A percentile compares a stretch with the other conserved stretches of the same genome.
phyloP scores from a whole-genome alignment of 2,329 filamentous ascomycete species.

The Aurifilum marmelostoma region DNA sequence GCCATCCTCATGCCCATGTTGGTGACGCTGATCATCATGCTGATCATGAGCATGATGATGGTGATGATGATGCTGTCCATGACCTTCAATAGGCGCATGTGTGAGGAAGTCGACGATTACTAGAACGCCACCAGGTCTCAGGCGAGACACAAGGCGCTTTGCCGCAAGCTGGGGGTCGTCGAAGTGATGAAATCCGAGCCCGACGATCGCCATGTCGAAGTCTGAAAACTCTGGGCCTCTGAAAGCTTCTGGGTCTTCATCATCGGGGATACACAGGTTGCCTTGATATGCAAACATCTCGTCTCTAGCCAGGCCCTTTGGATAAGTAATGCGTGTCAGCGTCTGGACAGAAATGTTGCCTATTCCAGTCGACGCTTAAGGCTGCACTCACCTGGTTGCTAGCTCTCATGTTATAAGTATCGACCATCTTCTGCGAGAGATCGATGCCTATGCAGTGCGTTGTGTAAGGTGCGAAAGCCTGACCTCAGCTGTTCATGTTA shows the following conservation, averaged over 20 bases:
- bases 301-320: slow-evolving; percentile 50
- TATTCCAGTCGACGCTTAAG: too few relatives aligned
- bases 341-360: too few relatives aligned
- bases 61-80: background rate
- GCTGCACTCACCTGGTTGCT: slow-evolving; percentile 55
- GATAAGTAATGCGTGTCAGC: slow-evolving; percentile 7
- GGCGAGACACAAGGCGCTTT: slow-evolving; percentile 59
- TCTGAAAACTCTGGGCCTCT: slow-evolving; percentile 64
- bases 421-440: slow-evolving; percentile 71
- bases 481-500: background rate
- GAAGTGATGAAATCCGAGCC: slow-evolving; percentile 69
- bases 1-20: slow-evolving; percentile 2
- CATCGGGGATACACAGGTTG: slow-evolving; percentile 55
- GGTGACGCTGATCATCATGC: background rate
- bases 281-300: slow-evolving; percentile 62
- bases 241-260: slow-evolving; percentile 57
- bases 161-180: slow-evolving; percentile 65
- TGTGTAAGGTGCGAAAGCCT: slow-evolving; percentile 65
- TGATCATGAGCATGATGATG: background rate
- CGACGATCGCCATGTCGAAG: slow-evolving; percentile 66
- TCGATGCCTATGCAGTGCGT: slow-evolving; percentile 70
- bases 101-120: slow-evolving; percentile 70
- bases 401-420: slow-evolving; percentile 65
- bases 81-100: slow-evolving; percentile 43
- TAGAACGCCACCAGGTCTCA: slow-evolving; percentile 68